A percentile compares a stretch with the other conserved stretches of the same genome.
Conservation (phyloP, 306 rosid genomes). For the Prunus mira region DNA sequence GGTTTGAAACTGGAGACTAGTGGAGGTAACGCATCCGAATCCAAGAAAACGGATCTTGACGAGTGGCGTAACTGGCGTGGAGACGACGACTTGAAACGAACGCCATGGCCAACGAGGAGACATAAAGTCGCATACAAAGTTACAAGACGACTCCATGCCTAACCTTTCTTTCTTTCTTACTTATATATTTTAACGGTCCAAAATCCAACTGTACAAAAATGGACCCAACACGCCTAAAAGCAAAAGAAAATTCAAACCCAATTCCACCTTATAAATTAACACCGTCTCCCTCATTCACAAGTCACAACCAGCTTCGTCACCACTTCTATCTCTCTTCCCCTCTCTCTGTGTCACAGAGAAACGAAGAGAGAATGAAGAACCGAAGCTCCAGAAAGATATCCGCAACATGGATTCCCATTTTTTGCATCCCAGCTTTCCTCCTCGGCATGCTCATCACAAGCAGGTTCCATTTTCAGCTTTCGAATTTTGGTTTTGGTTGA, state of each 20-base stretch:
- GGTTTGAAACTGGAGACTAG: neutral
- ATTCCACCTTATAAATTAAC: neutral
- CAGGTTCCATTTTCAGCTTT: conserved; percentile 43
- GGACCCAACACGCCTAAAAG: neutral
- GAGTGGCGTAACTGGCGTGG: conserved; percentile 49
- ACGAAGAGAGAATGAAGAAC: conserved; percentile 48
- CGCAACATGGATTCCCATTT: conserved; percentile 76
- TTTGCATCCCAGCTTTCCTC: conserved; percentile 69
- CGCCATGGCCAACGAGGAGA: neutral
- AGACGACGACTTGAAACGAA: neutral
- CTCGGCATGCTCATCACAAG: conserved; percentile 74
- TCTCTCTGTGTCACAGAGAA: neutral
- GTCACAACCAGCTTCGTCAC: neutral
- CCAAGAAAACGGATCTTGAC: neutral
- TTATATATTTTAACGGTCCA: conserved; percentile 8
- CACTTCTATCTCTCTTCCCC: neutral
- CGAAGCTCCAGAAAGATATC: conserved; percentile 67
- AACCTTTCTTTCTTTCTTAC: neutral
- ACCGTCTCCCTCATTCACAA: neutral
- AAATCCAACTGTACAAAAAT: neutral
- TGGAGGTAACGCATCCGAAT: neutral
- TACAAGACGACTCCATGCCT: neutral
- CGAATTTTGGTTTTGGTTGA: neutral
- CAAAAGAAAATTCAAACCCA: neutral
- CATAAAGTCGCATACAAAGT: conserved; percentile 11